Evolutionary conservation across 345 rosid genomes (phyloP).

Genomic region (Eucalyptus tenuipes): DNA sequence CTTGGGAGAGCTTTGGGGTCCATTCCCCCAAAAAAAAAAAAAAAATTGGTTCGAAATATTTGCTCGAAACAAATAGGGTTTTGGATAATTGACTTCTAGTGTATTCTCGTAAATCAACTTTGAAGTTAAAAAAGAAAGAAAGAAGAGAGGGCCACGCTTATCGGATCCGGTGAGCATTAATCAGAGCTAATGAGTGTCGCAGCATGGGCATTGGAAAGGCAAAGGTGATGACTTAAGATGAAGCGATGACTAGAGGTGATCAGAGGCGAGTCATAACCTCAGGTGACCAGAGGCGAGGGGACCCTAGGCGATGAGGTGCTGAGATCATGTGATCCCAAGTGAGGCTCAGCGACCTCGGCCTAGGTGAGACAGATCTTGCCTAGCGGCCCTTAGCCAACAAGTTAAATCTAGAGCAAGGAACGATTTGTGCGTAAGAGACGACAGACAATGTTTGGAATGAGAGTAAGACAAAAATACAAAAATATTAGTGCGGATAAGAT

Average conservation of each 20-base stretch:
- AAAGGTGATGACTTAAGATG: neutral
- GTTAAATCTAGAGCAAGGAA: neutral
- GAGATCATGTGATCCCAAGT: neutral
- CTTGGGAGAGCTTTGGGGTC: too few relatives aligned
- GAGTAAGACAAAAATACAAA: neutral
- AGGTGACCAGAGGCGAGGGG: neutral
- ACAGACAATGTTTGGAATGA: neutral
- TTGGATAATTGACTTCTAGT: neutral
- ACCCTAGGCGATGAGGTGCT: neutral
- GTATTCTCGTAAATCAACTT: neutral
- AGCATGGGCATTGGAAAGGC: neutral
- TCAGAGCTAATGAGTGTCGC: neutral
- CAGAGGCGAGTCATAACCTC: neutral
- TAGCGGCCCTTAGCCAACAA: accelerated
- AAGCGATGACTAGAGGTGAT: neutral
- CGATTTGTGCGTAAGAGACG: neutral
- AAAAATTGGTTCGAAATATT: neutral
- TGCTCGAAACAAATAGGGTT: neutral
- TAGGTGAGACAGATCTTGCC: neutral
- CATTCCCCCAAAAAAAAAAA: neutral
- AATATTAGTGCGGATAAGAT: neutral
- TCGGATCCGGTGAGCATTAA: neutral
- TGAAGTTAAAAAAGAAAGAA: neutral
- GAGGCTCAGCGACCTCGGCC: neutral
- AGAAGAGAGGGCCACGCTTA: neutral